Evolutionary conservation across 2,329 filamentous ascomycete species (phyloP), one percentile per base, ranked within the genome.

Genomic region (Periglandula ipomoeae): DNA sequence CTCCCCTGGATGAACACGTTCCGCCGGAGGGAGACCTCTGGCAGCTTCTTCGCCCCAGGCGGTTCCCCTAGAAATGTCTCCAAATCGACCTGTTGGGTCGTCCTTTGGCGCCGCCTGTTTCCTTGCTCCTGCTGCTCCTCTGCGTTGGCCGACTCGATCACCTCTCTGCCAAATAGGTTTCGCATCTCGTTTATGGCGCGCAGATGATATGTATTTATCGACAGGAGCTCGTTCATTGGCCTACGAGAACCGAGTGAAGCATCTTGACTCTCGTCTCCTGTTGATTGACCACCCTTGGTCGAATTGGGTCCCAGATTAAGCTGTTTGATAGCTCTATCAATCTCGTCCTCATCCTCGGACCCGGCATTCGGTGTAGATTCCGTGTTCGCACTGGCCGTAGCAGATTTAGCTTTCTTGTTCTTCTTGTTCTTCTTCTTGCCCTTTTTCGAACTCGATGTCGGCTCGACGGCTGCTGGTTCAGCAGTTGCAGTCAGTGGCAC

Each of bases 101-200:
- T 59, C n/a, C 65, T 61, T 13, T 44, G 38, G 10, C 65, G 59
- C 38, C 64, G 60, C 24, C 61, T 59, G 24, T 66, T 61, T 45
- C 65, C 64, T 38, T 58, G 63, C 53, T 75, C 66, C 34, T 68
- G 66, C 44, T 70, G 69, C 50, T 78, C 74, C 50, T 78, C 76
- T 6, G 65, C 69, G 15, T 71, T 62, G 8, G 71, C 76, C 1
- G 70, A 75, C 59, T 71, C 79, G 65, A 75, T 85, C 59, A 70
- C 78, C 48, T 73, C 79, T 55, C 69, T 71, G 6, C 73, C 79
- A 63, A 76, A 82, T 2, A 81, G 64, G 26, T 69, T 71, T 45
- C 76, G 84, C 89, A 98, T 96, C 70, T 98, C 93, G 59, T 95
- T 95, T 32, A 84, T 75, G 7, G 87, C 87, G 61, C 91, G 90